These are phyloP conservation scores for Puccinia triticina DNA, from an alignment of 1,284 basidiomycete genomes.

Conservation along the genomic window DNA sequence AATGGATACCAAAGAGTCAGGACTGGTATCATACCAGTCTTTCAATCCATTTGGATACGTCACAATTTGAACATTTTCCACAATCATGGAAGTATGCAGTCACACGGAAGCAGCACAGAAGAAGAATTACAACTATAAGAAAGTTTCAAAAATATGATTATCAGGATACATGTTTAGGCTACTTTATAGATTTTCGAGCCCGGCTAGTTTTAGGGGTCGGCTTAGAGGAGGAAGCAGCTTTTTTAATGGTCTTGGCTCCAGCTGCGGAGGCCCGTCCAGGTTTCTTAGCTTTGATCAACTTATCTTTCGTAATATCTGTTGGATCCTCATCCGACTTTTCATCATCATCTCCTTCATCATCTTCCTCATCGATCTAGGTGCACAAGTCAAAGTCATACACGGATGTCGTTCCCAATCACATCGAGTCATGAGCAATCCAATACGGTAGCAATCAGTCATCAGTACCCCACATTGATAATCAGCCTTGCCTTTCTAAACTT, in stretches of 20 bases:
- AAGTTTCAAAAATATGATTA: too few relatives aligned
- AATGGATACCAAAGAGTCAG: too few relatives aligned
- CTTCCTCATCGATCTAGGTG: slow-evolving; percentile 24
- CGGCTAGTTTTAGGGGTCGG: background rate
- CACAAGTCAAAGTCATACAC: background rate
- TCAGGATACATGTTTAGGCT: too few relatives aligned
- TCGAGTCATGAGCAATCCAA: background rate
- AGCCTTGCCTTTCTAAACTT: background rate
- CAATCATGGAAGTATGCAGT: too few relatives aligned
- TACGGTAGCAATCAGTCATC: background rate
- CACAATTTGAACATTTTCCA: too few relatives aligned
- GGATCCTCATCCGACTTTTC: slow-evolving; percentile 54
- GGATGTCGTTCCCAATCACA: background rate
- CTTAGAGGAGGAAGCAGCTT: background rate
- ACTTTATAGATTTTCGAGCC: too few relatives aligned
- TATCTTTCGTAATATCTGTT: slow-evolving; percentile 52
- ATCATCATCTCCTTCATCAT: slow-evolving; percentile 33
- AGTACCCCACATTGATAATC: background rate
- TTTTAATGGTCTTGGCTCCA: background rate
- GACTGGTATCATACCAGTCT: too few relatives aligned
- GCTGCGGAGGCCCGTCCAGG: background rate
- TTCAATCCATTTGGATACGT: too few relatives aligned
- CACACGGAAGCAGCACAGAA: too few relatives aligned
- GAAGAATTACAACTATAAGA: slow-evolving; percentile 63
- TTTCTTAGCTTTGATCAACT: slow-evolving; percentile 61